Evolutionary conservation across 768 basidiomycete genomes (phyloP).

Genomic region (Tulasnella sp.): DNA sequence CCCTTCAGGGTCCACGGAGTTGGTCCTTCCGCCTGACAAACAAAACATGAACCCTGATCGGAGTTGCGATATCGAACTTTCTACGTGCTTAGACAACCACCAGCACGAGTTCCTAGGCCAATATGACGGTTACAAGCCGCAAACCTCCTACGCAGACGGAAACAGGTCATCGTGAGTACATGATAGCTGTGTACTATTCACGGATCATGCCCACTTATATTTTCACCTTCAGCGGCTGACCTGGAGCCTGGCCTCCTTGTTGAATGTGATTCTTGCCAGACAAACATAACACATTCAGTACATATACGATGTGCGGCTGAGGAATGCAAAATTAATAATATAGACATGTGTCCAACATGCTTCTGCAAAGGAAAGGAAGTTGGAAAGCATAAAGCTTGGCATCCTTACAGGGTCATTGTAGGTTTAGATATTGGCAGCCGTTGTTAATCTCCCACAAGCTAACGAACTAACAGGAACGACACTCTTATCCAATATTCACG

Average conservation of each 20-base stretch:
- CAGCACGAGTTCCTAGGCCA: not conserved
- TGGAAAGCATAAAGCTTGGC: slow-evolving; percentile 66
- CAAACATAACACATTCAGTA: slow-evolving; percentile 91
- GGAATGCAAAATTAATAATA: slow-evolving; percentile 53
- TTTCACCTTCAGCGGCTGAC: slow-evolving; percentile 2
- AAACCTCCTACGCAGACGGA: slow-evolving; percentile 9
- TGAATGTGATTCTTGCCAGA: slow-evolving; percentile 68
- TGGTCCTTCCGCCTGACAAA: too few relatives aligned
- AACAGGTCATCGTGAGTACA: not conserved
- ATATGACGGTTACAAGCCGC: slow-evolving; percentile 15
- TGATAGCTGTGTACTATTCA: not conserved
- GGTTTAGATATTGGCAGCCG: slow-evolving; percentile 18
- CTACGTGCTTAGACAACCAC: slow-evolving; percentile 1
- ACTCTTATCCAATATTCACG: slow-evolving; percentile 90
- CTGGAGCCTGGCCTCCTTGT: slow-evolving; percentile 67
- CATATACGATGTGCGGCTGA: slow-evolving; percentile 91
- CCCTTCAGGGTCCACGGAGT: too few relatives aligned
- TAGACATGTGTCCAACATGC: slow-evolving; percentile 87
- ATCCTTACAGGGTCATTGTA: slow-evolving; percentile 88
- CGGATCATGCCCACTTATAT: not conserved
- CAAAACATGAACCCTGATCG: too few relatives aligned
- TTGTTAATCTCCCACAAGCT: slow-evolving; percentile 3
- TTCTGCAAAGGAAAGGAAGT: slow-evolving; percentile 90
- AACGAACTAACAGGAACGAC: slow-evolving; percentile 54
- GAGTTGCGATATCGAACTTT: not conserved